Conservation (phyloP, 2,329 filamentous ascomycete species). For the Rasamsonia emersonii region DNA sequence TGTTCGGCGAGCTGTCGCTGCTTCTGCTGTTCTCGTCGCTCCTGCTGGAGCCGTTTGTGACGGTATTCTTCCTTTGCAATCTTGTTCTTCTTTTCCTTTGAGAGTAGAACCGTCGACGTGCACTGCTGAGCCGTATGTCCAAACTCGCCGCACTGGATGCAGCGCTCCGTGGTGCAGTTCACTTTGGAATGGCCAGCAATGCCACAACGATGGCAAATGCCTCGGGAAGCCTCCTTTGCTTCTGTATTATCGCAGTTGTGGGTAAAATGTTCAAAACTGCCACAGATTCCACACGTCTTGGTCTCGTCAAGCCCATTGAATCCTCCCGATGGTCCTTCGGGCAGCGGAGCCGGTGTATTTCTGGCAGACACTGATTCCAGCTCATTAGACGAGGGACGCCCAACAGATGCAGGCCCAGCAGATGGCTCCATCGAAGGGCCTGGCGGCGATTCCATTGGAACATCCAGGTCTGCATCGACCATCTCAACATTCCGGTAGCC, state of each 20-base stretch:
- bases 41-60: slow-evolving; percentile 24
- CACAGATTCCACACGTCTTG: slow-evolving; percentile 36
- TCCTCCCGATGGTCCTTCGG: slow-evolving; percentile 36
- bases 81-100: slow-evolving; percentile 26
- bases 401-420: slow-evolving; percentile 20
- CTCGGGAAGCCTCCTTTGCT: slow-evolving; percentile 28
- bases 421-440: slow-evolving; percentile 13
- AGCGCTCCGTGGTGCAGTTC: slow-evolving; percentile 34
- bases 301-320: slow-evolving; percentile 34
- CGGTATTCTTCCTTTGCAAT: slow-evolving; percentile 30
- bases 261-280: slow-evolving; percentile 36
- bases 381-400: slow-evolving; percentile 21
- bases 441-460: slow-evolving; percentile 1
- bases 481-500: slow-evolving; percentile 37
- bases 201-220: slow-evolving; percentile 36
- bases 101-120: slow-evolving; percentile 23
- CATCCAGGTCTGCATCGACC: slow-evolving; percentile 21
- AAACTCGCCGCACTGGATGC: slow-evolving; percentile 35
- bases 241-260: slow-evolving; percentile 38
- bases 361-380: slow-evolving; percentile 16
- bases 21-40: slow-evolving; percentile 29
- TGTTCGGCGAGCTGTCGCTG: slow-evolving; percentile 36
- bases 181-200: slow-evolving; percentile 27
- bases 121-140: slow-evolving; percentile 33
- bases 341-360: slow-evolving; percentile 16